A percentile compares a stretch with the other conserved stretches of the same genome.
These are phyloP conservation scores for Termitomyces sp. DNA, from an alignment of 768 basidiomycete genomes.

Conservation along the genomic window DNA sequence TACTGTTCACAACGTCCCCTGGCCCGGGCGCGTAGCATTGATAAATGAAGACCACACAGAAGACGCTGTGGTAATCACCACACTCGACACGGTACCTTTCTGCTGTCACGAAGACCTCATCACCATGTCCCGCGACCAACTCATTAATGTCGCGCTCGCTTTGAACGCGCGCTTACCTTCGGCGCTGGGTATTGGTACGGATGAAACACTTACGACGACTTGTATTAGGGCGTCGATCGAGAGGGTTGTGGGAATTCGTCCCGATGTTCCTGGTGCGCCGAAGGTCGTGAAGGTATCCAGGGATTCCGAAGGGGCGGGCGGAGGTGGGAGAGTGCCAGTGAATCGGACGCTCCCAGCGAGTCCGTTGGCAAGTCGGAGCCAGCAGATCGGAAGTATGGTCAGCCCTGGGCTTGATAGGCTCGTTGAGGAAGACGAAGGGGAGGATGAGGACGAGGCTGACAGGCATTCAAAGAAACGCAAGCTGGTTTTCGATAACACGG, in stretches of 20 bases:
- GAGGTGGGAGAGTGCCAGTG: constrained; percentile 1
- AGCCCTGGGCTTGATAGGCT: constrained; percentile 26
- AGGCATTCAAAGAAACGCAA: constrained; percentile 24
- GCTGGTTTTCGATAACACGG: constrained; percentile 11
- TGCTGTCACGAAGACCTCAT: constrained; percentile 74
- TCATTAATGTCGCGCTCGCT: constrained; percentile 46
- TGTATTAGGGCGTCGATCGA: constrained; percentile 57
- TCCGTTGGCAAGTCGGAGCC: constrained; percentile 29
- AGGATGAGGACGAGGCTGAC: constrained; percentile 10
- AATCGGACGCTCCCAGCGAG: constrained; percentile 31
- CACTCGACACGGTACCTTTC: constrained; percentile 57
- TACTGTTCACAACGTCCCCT: neutral
- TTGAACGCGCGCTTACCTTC: constrained; percentile 58
- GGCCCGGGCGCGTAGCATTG: constrained; percentile 44
- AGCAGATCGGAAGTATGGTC: constrained; percentile 14
- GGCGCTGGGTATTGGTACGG: constrained; percentile 44
- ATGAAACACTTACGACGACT: constrained; percentile 32
- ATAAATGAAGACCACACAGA: constrained; percentile 53
- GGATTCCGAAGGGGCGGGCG: constrained; percentile 4
- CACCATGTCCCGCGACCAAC: constrained; percentile 53
- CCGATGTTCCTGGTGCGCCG: constrained; percentile 34
- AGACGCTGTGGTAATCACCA: constrained; percentile 60
- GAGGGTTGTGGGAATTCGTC: constrained; percentile 53
- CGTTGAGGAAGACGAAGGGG: constrained; percentile 27
- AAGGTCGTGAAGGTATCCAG: constrained; percentile 22